Base-by-base conservation (phyloP, 148 eudicot species). In the Suaeda aralocaspica region DNA sequence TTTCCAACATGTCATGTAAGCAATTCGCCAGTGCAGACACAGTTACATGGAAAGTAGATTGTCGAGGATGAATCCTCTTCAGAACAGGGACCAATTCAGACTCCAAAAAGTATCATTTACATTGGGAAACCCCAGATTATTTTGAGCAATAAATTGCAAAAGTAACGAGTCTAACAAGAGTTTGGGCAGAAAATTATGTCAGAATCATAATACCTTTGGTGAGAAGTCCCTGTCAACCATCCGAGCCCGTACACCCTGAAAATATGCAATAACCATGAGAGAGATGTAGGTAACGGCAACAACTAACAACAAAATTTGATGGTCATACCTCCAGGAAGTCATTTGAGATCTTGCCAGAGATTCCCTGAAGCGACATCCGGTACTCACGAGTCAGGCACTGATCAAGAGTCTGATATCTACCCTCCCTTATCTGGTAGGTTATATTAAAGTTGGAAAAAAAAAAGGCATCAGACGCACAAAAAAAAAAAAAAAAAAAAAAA, bases 301-400 rank as follows among this genome's bases (percentile, higher is more conserved):
- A 34, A 30, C 64, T 14, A 58, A 29, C 34, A 67, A 55, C 18
- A 30, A 59, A n/a, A 31, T 57, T 18, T n/a, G 59, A 44, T 5
- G 48, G n/a, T 28, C 9, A 70, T 82, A 92, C 98, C 98, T 92
- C 98, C 28, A 66, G 60, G 66, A 85, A 90, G 74, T 92, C 88
- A 22, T 67, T 74, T 1, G 96, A 86, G 66, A 92, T 76, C 73
- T 77, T 80, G 39, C 78, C 78, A 36, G 94, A 85, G 15, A 90
- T 59, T 79, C 83, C 92, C 76, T 90, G 88, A 55, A 88, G 53
- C 18, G 98, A 77, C 96, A 92, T 90, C 8, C 94, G 83, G 68
- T 85, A 92, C 77, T 92, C 98, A 28, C 98, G 90, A 46, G 78
- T 77, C 28, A 92, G 83, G 80, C 98, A 92, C 73, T 88, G 89